Percentiles rank a stretch among this genome's conserved stretches.
Evolutionary conservation across 192 early-diverging fungal genomes (phyloP).

Genomic region (Coemansia javaensis): DNA sequence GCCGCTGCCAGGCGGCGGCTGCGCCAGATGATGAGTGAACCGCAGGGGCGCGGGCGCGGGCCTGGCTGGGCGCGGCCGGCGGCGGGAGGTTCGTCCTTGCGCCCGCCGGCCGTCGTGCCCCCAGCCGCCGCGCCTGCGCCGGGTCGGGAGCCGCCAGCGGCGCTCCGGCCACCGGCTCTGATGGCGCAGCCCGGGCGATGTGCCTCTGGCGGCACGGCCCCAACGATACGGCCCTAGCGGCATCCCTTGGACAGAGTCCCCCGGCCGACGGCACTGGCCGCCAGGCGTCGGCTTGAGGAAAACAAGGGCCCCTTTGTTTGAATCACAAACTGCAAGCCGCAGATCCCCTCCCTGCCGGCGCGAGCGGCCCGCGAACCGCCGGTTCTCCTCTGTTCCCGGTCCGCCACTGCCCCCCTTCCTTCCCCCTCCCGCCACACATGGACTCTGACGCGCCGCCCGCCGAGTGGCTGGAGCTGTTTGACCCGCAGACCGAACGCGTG

Average conservation of each 20-base stretch:
- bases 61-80: background rate
- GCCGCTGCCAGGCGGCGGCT: background rate
- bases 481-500: constrained; percentile 58
- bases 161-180: constrained; percentile 3
- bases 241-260: too few relatives aligned
- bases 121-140: background rate
- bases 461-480: constrained; percentile 66
- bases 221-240: too few relatives aligned
- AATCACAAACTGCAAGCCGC: too few relatives aligned
- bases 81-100: constrained; percentile 14
- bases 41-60: background rate
- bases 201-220: too few relatives aligned
- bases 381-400: background rate
- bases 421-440: constrained; percentile 4
- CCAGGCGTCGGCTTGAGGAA: too few relatives aligned
- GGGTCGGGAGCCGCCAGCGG: background rate
- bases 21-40: background rate
- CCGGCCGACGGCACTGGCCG: too few relatives aligned
- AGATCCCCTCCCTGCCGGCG: too few relatives aligned
- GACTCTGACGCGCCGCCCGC: constrained; percentile 9
- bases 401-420: constrained; percentile 7
- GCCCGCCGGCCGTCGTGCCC: background rate
- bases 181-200: too few relatives aligned
- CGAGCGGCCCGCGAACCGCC: too few relatives aligned
- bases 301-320: too few relatives aligned